Evolutionary conservation across 306 rosid genomes (phyloP).

Genomic region (Amphicarpaea edgeworthii): DNA sequence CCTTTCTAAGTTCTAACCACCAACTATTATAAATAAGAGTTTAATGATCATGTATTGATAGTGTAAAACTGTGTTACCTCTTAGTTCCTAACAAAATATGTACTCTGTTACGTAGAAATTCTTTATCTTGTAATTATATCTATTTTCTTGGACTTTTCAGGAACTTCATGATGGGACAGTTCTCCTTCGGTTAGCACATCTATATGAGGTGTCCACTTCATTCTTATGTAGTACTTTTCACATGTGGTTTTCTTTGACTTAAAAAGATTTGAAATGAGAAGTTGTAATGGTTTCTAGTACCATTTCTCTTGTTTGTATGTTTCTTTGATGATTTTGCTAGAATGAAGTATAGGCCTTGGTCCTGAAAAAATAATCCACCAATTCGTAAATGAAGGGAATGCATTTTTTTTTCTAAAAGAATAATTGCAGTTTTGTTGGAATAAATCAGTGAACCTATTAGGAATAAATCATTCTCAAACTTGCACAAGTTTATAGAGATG

Average conservation of each 20-base stretch:
- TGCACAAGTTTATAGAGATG: background rate
- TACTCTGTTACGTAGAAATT: constrained; percentile 21
- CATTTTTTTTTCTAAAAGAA: background rate
- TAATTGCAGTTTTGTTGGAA: constrained; percentile 3
- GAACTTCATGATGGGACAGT: constrained; percentile 70
- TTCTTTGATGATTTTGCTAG: constrained; percentile 6
- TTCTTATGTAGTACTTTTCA: constrained; percentile 25
- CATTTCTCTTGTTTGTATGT: constrained; percentile 16
- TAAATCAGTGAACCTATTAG: constrained; percentile 16
- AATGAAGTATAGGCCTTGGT: constrained; percentile 11
- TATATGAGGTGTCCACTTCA: constrained; percentile 69
- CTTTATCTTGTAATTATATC: background rate
- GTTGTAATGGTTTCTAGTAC: background rate
- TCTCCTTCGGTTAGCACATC: constrained; percentile 80
- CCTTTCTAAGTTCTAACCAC: background rate
- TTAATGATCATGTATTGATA: too few species aligned
- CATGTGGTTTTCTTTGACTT: background rate
- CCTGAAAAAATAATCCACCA: constrained; percentile 12
- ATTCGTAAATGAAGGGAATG: background rate
- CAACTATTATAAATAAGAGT: too few species aligned
- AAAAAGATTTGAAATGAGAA: background rate
- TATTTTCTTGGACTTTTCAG: constrained; percentile 53
- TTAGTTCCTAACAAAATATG: background rate
- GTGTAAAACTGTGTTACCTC: too few species aligned
- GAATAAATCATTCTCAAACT: constrained; percentile 13